Percentiles rank a stretch among this genome's conserved stretches.
phyloP scores from a whole-genome alignment of 2,329 filamentous ascomycete genomes.

The Colletotrichum agaves region DNA sequence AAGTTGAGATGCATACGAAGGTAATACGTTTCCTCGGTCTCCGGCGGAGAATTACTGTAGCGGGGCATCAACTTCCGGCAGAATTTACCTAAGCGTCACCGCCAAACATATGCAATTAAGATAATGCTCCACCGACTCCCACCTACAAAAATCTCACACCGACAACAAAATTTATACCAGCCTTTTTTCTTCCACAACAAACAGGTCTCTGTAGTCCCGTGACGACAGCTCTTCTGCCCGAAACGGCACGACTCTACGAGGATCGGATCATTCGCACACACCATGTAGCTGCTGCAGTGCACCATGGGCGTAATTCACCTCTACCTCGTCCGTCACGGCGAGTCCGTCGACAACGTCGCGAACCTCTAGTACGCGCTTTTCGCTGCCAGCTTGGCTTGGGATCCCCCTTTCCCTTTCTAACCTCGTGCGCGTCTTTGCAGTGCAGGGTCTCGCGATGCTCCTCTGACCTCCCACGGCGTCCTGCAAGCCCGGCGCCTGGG shows the following conservation, averaged over 20 bases:
- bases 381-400: constrained; percentile 8
- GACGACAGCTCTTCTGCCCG: background rate
- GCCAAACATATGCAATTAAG: background rate
- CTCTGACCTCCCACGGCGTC: constrained; percentile 83
- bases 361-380: constrained; percentile 70
- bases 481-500: constrained; percentile 81
- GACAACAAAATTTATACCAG: background rate
- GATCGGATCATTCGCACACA: background rate
- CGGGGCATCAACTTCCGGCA: too few species aligned
- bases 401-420: constrained; percentile 41
- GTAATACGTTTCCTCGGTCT: too few species aligned
- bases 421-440: constrained; percentile 45
- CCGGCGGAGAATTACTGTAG: too few species aligned
- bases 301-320: constrained; percentile 50
- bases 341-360: constrained; percentile 90
- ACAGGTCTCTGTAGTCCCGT: background rate
- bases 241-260: constrained; percentile 6
- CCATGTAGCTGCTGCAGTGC: constrained; percentile 23
- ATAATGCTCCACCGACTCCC: background rate
- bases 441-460: constrained; percentile 83
- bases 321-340: constrained; percentile 86
- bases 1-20: too few species aligned
- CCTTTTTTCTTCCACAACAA: background rate
- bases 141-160: constrained; percentile 15
- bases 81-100: too few species aligned